Conservation (phyloP, 352 stramenopile species). For the Pythium periplocum region DNA sequence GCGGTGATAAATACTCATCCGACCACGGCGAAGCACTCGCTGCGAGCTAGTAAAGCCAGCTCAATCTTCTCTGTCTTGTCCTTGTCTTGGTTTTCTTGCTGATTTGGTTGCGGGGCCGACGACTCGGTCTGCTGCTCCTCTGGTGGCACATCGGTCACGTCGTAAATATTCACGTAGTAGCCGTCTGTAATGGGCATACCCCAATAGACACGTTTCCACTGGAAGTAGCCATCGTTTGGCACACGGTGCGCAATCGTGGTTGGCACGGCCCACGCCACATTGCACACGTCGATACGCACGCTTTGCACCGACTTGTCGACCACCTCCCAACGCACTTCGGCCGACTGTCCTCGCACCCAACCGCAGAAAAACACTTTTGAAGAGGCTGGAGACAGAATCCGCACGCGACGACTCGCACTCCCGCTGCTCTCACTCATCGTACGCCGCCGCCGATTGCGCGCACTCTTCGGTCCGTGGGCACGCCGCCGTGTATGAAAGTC, state of each 20-base stretch:
- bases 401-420: conserved; percentile 33
- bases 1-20: conserved; percentile 15
- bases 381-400: conserved; percentile 44
- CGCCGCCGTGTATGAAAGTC: conserved; percentile 1
- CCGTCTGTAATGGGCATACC: conserved; percentile 79
- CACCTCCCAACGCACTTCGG: conserved; percentile 75
- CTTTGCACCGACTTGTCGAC: conserved; percentile 59
- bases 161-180: conserved; percentile 89
- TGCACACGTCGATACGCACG: conserved; percentile 85
- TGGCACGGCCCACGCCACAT: conserved; percentile 73
- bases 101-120: conserved; percentile 14
- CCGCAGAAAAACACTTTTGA: conserved; percentile 43
- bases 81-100: conserved; percentile 5
- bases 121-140: conserved; percentile 8
- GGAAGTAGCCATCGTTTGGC: conserved; percentile 61
- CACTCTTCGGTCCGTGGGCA: conserved; percentile 9
- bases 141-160: conserved; percentile 47
- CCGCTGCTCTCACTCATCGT: conserved; percentile 28
- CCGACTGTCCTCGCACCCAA: conserved; percentile 75
- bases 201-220: conserved; percentile 81
- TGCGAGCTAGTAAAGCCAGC: conserved; percentile 52
- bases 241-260: conserved; percentile 69
- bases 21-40: conserved; percentile 68
- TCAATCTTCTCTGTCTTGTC: conserved; percentile 17
- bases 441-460: conserved; percentile 15